phyloP scores from a whole-genome alignment of 2,329 filamentous ascomycete genomes.

The Fusarium sacchari region DNA sequence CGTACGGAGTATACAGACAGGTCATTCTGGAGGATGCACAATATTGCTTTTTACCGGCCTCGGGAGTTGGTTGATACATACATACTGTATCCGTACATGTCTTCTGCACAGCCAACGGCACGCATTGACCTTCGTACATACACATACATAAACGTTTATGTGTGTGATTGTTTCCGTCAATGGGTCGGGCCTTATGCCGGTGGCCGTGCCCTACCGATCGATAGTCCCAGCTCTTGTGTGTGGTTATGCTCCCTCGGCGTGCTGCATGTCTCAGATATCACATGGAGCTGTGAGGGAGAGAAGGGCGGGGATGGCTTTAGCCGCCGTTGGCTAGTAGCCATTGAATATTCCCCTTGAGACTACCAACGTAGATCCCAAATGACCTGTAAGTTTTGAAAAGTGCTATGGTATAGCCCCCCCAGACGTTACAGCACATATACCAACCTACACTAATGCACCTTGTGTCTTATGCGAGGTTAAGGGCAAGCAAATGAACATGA shows the following conservation, averaged over 20 bases:
- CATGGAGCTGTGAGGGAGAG: slow-evolving; percentile 32
- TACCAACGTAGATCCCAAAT: slow-evolving; percentile 30
- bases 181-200: slow-evolving; percentile 30
- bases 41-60: slow-evolving; percentile 33
- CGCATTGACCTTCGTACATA: slow-evolving; percentile 25
- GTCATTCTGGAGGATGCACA: slow-evolving; percentile 4
- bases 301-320: slow-evolving; percentile 19
- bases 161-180: slow-evolving; percentile 24
- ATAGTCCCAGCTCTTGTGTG: slow-evolving; percentile 19
- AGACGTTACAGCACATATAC: slow-evolving; percentile 17
- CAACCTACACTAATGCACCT: slow-evolving; percentile 19
- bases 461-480: slow-evolving; percentile 17
- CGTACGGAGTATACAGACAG: neutral
- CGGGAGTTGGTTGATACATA: slow-evolving; percentile 9
- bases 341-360: slow-evolving; percentile 25
- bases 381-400: slow-evolving; percentile 28
- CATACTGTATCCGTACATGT: too few species aligned
- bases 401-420: slow-evolving; percentile 6
- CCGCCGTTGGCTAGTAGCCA: slow-evolving; percentile 21
- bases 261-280: slow-evolving; percentile 44
- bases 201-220: slow-evolving; percentile 19
- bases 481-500: slow-evolving; percentile 22
- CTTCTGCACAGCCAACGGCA: slow-evolving; percentile 20
- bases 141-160: slow-evolving; percentile 22
- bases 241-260: slow-evolving; percentile 17